Evolutionary conservation across 1,284 basidiomycete genomes (phyloP).

Genomic region (Boletus smithii): DNA sequence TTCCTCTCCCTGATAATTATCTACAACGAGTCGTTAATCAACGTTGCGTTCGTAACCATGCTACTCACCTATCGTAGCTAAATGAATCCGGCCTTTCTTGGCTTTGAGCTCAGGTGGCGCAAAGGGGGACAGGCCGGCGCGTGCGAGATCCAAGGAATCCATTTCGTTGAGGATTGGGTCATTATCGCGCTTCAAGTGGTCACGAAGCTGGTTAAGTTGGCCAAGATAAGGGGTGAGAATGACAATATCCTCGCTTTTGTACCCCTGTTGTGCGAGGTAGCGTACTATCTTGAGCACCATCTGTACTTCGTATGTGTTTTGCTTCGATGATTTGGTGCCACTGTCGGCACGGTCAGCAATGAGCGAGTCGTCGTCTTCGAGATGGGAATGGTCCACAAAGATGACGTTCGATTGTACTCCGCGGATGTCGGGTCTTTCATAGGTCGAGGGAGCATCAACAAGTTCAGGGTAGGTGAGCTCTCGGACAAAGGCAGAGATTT

Average conservation of each 20-base stretch:
- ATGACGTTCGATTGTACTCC: conserved; percentile 55
- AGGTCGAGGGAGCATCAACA: conserved; percentile 47
- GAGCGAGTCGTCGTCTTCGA: conserved; percentile 45
- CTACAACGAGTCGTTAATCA: conserved; percentile 27
- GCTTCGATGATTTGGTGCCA: conserved; percentile 50
- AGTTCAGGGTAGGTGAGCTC: conserved; percentile 62
- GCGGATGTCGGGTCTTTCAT: conserved; percentile 44
- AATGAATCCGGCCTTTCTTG: conserved; percentile 35
- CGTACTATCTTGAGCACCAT: conserved; percentile 64
- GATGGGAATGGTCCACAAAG: conserved; percentile 54
- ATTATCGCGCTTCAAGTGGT: conserved; percentile 43
- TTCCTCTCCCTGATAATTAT: conserved; percentile 68
- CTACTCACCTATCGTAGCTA: conserved; percentile 58
- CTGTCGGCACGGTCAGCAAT: conserved; percentile 44
- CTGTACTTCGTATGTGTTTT: conserved; percentile 51
- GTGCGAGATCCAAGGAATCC: conserved; percentile 40
- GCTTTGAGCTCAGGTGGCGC: background rate
- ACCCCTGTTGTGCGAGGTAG: conserved; percentile 64
- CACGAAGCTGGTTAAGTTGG: conserved; percentile 49
- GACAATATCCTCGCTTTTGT: conserved; percentile 54
- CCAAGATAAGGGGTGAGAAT: conserved; percentile 66
- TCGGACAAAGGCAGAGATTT: conserved; percentile 58
- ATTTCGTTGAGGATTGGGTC: conserved; percentile 62
- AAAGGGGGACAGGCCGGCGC: background rate
- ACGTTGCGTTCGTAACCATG: too few species aligned